Base-by-base conservation (phyloP, 345 rosid genomes). In the Raphanus sativus region DNA sequence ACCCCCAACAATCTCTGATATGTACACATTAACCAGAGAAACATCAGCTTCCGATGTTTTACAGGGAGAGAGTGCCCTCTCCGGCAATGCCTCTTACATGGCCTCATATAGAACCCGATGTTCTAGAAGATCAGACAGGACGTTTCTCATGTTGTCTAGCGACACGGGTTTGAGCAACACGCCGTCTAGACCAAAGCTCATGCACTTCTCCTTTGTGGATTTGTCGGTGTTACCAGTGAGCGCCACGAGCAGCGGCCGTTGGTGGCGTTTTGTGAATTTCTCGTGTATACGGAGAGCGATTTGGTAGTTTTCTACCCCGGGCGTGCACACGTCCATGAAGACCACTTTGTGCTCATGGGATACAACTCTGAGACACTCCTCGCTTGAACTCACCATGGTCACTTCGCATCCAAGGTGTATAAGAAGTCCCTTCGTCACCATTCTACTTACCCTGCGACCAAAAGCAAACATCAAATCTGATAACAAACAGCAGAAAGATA, bases 391-490 rank as follows among this genome's bases (percentile, higher is more conserved):
- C 16, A 84, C 97, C 2, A 86, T 86, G 9, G 81, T 86, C 73
- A 93, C 97, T 26, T 96, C 95, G 75, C 98, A 96, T 48, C 99
- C 98, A 63, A 91, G 85, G 81, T 91, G 98, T 75, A 84, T 71
- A 45, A 96, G 91, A 69, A 96, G 97, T 65, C 89, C 97, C 75
- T 82, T 86, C 1, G 93, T 93, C 71, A 85, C 98, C 77, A 87
- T 87, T 87, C 97, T 85, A 89, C 99, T 88, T 42, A 87, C 89
- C 74, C 97, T 90, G 94, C 32, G 61, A 16, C 25, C 58, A 16
- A 45, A 24, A 67, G 28, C 10, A n/a, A 66, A 63, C 33, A 62
- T 69, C 2, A 56, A 48, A 3, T 4, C 55, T 48, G 61, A 21
- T 7, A 56, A 21, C 58, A 52, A 52, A 52, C 58, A 52, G 58